Conservation (phyloP, 179 eudicot species). For the Carnegiea gigantea region DNA sequence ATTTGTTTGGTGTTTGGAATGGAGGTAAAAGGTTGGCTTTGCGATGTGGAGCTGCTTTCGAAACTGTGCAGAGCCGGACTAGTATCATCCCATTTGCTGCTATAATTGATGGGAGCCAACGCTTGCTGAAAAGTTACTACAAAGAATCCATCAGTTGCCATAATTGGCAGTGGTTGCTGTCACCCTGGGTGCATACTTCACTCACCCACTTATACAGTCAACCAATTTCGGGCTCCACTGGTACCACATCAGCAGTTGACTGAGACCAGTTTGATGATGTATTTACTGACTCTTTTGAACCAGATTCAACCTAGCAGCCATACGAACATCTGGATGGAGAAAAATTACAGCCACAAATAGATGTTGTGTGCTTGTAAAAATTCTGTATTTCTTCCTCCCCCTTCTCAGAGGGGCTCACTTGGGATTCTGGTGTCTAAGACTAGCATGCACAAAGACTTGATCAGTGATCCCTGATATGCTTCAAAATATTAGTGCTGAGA, state of each 20-base stretch:
- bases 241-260: conserved; percentile 34
- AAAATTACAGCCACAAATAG: conserved; percentile 14
- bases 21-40: conserved; percentile 83
- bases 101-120: conserved; percentile 88
- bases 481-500: background rate
- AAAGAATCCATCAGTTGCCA: conserved; percentile 83
- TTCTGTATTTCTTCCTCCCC: background rate
- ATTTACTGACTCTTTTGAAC: background rate
- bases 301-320: conserved; percentile 5
- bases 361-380: background rate
- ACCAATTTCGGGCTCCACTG: conserved; percentile 88
- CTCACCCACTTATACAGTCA: conserved; percentile 96
- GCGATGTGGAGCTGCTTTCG: conserved; percentile 79
- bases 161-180: conserved; percentile 71
- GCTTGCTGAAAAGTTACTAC: conserved; percentile 67
- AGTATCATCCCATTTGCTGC: conserved; percentile 90
- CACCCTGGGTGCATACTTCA: conserved; percentile 83
- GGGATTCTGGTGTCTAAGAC: background rate
- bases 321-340: conserved; percentile 6
- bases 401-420: background rate
- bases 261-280: conserved; percentile 14
- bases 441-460: conserved; percentile 3
- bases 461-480: background rate
- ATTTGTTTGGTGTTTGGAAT: conserved; percentile 94
- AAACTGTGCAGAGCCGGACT: conserved; percentile 71